These are phyloP conservation scores for Cyberlindnera sargentensis DNA, from an alignment of 805 yeast species.

Conservation along the genomic window DNA sequence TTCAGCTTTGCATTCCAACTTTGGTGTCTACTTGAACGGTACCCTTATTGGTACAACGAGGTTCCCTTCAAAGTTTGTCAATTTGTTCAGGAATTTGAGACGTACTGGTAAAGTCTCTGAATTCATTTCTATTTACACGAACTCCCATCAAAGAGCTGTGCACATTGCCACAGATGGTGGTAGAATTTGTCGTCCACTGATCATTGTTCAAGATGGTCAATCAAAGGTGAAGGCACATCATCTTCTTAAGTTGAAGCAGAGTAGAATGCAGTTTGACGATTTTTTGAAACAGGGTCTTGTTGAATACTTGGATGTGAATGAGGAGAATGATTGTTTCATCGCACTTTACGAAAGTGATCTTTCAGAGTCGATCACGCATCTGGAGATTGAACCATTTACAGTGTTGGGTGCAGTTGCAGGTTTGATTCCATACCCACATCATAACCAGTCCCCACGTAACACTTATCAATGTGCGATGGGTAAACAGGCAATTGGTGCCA, in stretches of 20 bases:
- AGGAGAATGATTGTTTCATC: constrained; percentile 89
- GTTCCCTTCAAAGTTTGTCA: constrained; percentile 77
- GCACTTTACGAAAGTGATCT: constrained; percentile 79
- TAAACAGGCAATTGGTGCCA: constrained; percentile 99
- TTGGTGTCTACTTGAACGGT: constrained; percentile 88
- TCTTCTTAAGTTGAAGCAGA: constrained; percentile 51
- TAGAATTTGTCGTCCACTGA: constrained; percentile 93
- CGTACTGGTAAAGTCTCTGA: constrained; percentile 82
- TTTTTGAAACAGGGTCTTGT: constrained; percentile 81
- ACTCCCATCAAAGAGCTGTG: constrained; percentile 85
- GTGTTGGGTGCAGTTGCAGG: constrained; percentile 92
- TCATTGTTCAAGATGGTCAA: constrained; percentile 69
- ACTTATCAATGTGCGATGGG: constrained; percentile 96
- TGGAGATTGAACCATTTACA: constrained; percentile 94
- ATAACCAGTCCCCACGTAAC: constrained; percentile 87
- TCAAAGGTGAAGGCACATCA: constrained; percentile 72
- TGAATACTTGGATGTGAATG: constrained; percentile 94
- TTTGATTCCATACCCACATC: constrained; percentile 86
- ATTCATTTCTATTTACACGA: constrained; percentile 85
- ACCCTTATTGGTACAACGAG: constrained; percentile 86
- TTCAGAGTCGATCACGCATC: constrained; percentile 60
- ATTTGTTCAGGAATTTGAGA: constrained; percentile 70
- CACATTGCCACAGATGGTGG: constrained; percentile 99
- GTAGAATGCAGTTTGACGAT: constrained; percentile 84
- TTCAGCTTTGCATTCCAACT: constrained; percentile 72